Evolutionary conservation across 768 basidiomycete species (phyloP), one percentile per base, ranked within the genome.

Genomic region (Agrocybe pediades): DNA sequence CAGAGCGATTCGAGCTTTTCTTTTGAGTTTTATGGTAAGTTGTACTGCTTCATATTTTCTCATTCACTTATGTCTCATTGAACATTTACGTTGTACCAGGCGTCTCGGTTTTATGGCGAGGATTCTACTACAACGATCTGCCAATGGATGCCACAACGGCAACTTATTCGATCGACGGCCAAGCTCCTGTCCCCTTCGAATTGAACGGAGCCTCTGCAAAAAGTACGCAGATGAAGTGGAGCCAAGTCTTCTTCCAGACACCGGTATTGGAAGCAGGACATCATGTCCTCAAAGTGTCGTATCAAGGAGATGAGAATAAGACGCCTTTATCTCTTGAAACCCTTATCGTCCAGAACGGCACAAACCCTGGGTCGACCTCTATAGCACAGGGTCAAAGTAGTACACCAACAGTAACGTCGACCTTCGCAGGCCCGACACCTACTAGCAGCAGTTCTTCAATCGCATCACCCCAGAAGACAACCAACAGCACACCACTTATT

Each of bases 111-210:
- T 64, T 47, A 6, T 66, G 68, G 59, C 49, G 55, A 15, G 68
- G 65, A 27, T 66, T 58, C 21, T 57, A 68, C 19, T 64, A 68
- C 13, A 45, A 39, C 1, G 61, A 63, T 33, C 57, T 68, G 2
- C 57, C 66, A 16, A 56, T 61, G 26, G 56, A 51, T 19, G 11
- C 66, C 11, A 61, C 60, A 11, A 51, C 58, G 0, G 70, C 59
- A 16, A 62, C 57, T 21, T 72, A 70, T 51, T 49, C 62, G 1
- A 63, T 72, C 40, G 70, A 72, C 51, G 62, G 60, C 1, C 41
- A 49, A 46, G 46, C 36, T 8, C 64, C 40, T 20, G 53, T 19
- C 25, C 46, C 9, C 41, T 68, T 62, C 41, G 7, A 15, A 9
- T 44, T 66, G 3, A 51, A 57, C 5, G 68, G 67, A 17, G 47